These are phyloP conservation scores for Aphanomyces astaci DNA, from an alignment of 352 stramenopile genomes.

Conservation along the genomic window DNA sequence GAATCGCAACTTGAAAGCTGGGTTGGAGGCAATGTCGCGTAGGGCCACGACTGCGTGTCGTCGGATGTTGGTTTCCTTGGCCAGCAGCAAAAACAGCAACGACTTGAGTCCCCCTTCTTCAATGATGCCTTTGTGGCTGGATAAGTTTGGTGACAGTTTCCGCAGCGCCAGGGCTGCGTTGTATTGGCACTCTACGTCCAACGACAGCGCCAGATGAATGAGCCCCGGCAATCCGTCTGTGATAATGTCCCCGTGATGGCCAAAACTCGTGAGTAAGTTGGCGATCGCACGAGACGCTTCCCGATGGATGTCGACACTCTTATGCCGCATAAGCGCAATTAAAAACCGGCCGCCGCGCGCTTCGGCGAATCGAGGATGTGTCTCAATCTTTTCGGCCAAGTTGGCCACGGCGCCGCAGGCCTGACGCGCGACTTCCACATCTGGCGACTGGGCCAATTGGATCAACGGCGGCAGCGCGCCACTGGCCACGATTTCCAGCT, in stretches of 20 bases:
- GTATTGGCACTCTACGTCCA: constrained; percentile 92
- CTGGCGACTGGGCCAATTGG: constrained; percentile 77
- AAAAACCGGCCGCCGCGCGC: constrained; percentile 62
- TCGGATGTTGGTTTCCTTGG: constrained; percentile 88
- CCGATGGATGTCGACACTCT: constrained; percentile 88
- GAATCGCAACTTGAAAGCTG: constrained; percentile 79
- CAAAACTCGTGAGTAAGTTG: constrained; percentile 91
- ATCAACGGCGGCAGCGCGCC: constrained; percentile 74
- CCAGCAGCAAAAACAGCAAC: constrained; percentile 87
- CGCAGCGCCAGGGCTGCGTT: constrained; percentile 90
- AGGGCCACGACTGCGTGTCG: constrained; percentile 85
- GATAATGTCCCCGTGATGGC: constrained; percentile 89
- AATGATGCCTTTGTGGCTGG: constrained; percentile 80
- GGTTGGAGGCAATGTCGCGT: constrained; percentile 84
- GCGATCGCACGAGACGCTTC: constrained; percentile 88
- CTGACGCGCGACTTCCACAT: constrained; percentile 89
- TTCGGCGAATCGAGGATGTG: constrained; percentile 82
- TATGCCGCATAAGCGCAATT: constrained; percentile 76
- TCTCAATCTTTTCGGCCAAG: constrained; percentile 90
- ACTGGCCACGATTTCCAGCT: constrained; percentile 82
- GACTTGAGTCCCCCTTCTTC: constrained; percentile 85
- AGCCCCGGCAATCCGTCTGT: constrained; percentile 83
- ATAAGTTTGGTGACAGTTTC: constrained; percentile 90
- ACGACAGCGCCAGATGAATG: constrained; percentile 82
- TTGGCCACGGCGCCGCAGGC: constrained; percentile 91